Conservation (phyloP, 306 rosid species). For the Vicia sativa region DNA sequence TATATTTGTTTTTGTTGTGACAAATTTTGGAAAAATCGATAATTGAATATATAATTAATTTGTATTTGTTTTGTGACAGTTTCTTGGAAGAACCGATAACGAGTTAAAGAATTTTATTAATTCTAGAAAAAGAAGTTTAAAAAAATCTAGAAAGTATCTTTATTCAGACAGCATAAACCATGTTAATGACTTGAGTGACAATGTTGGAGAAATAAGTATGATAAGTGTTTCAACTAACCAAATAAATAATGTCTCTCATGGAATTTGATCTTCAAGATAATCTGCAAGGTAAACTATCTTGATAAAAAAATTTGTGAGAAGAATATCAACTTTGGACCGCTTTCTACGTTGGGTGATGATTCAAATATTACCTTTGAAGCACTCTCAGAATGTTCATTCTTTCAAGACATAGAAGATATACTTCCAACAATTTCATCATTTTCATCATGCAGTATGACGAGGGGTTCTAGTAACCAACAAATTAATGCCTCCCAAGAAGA, state of each 20-base stretch:
- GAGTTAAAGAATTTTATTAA: constrained; percentile 86
- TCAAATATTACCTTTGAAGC: neutral
- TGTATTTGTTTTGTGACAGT: constrained; percentile 38
- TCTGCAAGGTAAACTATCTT: neutral
- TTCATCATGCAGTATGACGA: too few species aligned
- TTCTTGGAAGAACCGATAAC: constrained; percentile 84
- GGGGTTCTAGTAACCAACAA: too few species aligned
- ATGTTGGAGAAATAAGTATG: constrained; percentile 1
- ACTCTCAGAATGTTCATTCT: too few species aligned
- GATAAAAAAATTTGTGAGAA: neutral
- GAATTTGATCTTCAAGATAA: neutral
- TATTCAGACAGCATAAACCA: too few species aligned
- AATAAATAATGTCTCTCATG: constrained; percentile 38
- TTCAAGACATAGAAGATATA: too few species aligned
- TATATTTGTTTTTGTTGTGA: too few species aligned
- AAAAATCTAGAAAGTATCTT: too few species aligned
- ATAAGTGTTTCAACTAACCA: constrained; percentile 31
- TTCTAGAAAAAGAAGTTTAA: constrained; percentile 50
- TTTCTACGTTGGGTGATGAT: neutral
- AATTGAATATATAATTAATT: too few species aligned
- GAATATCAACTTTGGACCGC: neutral
- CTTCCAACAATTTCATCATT: too few species aligned
- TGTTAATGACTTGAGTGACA: constrained; percentile 30
- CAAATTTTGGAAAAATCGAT: too few species aligned
- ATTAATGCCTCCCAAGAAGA: too few species aligned